Conservation (phyloP, 164 flowering plant genomes). For the Kingdonia uniflora region DNA sequence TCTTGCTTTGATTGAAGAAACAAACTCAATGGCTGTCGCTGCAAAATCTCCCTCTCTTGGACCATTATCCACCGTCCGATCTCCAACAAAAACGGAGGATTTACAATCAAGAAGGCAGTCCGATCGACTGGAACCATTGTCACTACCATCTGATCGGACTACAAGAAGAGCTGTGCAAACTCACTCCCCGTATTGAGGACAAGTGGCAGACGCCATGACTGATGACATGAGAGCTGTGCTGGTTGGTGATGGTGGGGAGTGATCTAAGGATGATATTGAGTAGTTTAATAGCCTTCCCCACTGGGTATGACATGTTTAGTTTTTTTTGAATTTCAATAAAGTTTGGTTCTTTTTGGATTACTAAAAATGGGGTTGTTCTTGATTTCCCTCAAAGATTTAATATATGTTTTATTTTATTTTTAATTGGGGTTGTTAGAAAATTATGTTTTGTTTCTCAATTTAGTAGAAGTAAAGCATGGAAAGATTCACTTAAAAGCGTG, state of each 20-base stretch:
- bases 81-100: conserved; percentile 8
- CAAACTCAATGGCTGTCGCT: conserved; percentile 28
- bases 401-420: neutral
- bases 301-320: conserved; percentile 40
- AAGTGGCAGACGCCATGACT: conserved; percentile 68
- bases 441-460: too few relatives aligned
- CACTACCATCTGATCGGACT: conserved; percentile 42
- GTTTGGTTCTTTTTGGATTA: neutral
- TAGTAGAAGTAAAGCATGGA: neutral
- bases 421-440: neutral
- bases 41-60: conserved; percentile 25
- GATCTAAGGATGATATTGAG: conserved; percentile 82
- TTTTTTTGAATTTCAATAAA: neutral
- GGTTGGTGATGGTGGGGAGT: conserved; percentile 56
- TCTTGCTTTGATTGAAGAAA: conserved; percentile 7
- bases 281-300: conserved; percentile 60
- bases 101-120: conserved; percentile 26
- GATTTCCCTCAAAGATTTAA: neutral
- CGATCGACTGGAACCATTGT: conserved; percentile 29
- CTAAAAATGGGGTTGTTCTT: neutral
- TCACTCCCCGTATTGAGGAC: conserved; percentile 63
- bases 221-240: conserved; percentile 79
- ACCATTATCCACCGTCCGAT: conserved; percentile 21
- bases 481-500: neutral
- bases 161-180: conserved; percentile 52